phyloP scores from a whole-genome alignment of 805 yeast species.

The Nakazawaea sp. region DNA sequence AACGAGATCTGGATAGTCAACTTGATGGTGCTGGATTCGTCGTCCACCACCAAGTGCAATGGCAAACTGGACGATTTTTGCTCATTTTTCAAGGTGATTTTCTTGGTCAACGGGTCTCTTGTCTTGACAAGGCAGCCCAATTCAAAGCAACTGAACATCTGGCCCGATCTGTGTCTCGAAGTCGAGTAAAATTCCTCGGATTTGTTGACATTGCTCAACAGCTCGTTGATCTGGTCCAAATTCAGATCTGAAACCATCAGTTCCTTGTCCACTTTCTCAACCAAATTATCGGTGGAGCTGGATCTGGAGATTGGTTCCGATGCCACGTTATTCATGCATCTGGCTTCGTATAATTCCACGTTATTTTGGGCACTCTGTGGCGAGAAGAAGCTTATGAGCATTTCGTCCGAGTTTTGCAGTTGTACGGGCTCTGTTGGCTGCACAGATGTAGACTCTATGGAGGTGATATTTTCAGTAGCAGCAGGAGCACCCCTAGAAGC shows the following conservation, averaged over 20 bases:
- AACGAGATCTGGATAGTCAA: constrained; percentile 17
- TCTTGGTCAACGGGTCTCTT: constrained; percentile 16
- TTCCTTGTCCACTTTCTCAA: background rate
- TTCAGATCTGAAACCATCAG: background rate
- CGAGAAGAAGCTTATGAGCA: constrained; percentile 19
- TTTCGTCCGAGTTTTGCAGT: background rate
- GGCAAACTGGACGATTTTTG: background rate
- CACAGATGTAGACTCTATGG: background rate
- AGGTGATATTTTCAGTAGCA: no score
- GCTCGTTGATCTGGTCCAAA: constrained; percentile 3
- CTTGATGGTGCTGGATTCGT: constrained; percentile 18
- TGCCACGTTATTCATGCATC: constrained; percentile 11
- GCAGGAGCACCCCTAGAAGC: background rate
- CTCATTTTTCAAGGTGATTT: constrained; percentile 1
- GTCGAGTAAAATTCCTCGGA: constrained; percentile 2
- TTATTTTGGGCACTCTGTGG: constrained; percentile 19
- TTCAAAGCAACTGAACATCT: constrained; percentile 12
- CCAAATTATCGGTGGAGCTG: background rate
- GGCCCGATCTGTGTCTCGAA: background rate
- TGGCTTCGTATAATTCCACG: constrained; percentile 19
- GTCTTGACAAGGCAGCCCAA: constrained; percentile 16
- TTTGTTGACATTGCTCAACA: constrained; percentile 5
- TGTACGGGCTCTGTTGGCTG: background rate
- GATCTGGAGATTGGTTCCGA: background rate
- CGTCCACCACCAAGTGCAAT: constrained; percentile 17